Conservation (phyloP, 2,329 filamentous ascomycete genomes). For the Cyclaneusma minus region DNA sequence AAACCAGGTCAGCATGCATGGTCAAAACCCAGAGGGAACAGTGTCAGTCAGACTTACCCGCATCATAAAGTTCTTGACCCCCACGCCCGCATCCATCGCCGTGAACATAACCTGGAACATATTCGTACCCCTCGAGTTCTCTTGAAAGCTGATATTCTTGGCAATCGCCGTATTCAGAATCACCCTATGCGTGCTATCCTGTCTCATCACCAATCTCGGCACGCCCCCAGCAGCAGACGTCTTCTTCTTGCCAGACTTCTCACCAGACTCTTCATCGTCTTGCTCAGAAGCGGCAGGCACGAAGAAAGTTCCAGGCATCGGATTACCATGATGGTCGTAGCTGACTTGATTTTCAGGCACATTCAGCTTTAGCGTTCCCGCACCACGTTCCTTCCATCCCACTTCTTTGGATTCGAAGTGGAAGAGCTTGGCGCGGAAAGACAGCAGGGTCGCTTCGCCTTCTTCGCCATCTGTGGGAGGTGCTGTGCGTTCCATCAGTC, state of each 20-base stretch:
- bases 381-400: constrained; percentile 78
- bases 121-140: constrained; percentile 50
- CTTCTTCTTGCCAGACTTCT: no score
- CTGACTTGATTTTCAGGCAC: constrained; percentile 42
- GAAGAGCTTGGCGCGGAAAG: constrained; percentile 73
- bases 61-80: constrained; percentile 39
- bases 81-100: constrained; percentile 40
- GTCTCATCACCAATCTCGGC: constrained; percentile 73
- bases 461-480: constrained; percentile 75
- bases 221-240: constrained; percentile 22
- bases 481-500: constrained; percentile 42
- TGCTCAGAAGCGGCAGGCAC: constrained; percentile 38
- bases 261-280: constrained; percentile 22
- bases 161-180: constrained; percentile 75
- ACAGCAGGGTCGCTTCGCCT: constrained; percentile 60
- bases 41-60: constrained; percentile 35
- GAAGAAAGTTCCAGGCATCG: constrained; percentile 37
- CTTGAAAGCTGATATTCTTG: constrained; percentile 64
- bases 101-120: constrained; percentile 53
- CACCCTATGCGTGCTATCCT: constrained; percentile 76
- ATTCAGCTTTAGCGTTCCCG: constrained; percentile 75
- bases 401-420: constrained; percentile 46
- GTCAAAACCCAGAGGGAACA: no score
- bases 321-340: constrained; percentile 29
- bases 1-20: not conserved